Percentiles rank a stretch among this genome's conserved stretches.
Evolutionary conservation across 805 yeast species (phyloP).

Genomic region (Brettanomyces nanus): DNA sequence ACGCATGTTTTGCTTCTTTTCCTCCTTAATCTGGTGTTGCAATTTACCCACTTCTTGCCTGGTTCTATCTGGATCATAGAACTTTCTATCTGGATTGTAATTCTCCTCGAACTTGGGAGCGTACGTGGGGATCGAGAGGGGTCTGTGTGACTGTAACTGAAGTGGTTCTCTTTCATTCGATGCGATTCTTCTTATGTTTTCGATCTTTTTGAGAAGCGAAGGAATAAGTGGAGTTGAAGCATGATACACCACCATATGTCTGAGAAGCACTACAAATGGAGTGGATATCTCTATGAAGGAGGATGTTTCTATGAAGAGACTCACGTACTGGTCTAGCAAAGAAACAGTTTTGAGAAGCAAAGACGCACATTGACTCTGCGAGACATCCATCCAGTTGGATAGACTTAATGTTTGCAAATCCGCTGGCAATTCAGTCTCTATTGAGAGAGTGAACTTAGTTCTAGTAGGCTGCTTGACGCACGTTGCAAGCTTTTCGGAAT

Average conservation of each 20-base stretch:
- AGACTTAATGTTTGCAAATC: constrained; percentile 7
- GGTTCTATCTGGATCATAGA: constrained; percentile 75
- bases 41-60: constrained; percentile 80
- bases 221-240: constrained; percentile 29
- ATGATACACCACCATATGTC: constrained; percentile 29
- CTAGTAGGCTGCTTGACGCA: constrained; percentile 9
- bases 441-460: constrained; percentile 14
- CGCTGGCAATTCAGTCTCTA: constrained; percentile 11
- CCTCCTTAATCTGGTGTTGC: constrained; percentile 81
- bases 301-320: constrained; percentile 53
- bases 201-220: constrained; percentile 34
- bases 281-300: constrained; percentile 52
- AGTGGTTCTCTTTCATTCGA: constrained; percentile 56
- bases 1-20: constrained; percentile 77
- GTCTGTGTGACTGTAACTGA: constrained; percentile 73
- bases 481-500: constrained; percentile 14
- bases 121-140: constrained; percentile 73
- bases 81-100: constrained; percentile 91
- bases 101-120: constrained; percentile 94
- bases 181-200: constrained; percentile 41
- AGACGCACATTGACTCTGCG: constrained; percentile 15
- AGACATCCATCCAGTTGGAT: constrained; percentile 8
- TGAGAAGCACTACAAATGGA: constrained; percentile 38
- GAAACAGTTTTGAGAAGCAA: constrained; percentile 28
- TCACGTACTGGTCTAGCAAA: constrained; percentile 25